Base-by-base conservation (phyloP, 805 yeast species). In the Barnettozyma sucrosica region DNA sequence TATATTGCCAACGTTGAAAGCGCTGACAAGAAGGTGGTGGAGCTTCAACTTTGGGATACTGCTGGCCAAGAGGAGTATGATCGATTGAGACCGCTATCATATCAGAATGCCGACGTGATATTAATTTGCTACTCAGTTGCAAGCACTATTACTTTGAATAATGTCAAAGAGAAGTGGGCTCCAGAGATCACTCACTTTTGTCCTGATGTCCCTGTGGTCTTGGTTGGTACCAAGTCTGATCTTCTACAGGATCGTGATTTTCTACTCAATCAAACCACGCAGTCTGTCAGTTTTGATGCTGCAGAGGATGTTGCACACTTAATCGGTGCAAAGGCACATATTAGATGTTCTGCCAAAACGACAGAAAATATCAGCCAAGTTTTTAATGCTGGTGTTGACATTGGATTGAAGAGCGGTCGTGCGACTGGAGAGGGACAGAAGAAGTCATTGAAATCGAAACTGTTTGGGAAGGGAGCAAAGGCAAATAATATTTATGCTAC, bases 41-140 rank as follows among this genome's bases (percentile, higher is more conserved):
- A 83, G 58, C 65, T 88, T 54, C 86, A 88, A 0, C 65, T 87
- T 26, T 87, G 95, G 95, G 96, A 88, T 62, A 86, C 95, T 1
- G 95, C 95, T 0, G 93, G 95, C 3, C 93, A 86, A 66, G 95
- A 87, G 65, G 93, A 85, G 63, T 86, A 85, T 60, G 90, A 83
- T 61, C 69, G 95, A 45, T 67, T 87, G 47, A 71, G 96, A 51
- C 93, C 95, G 2, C 69, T 89, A 42, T 75, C 85, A 38, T 88
- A 88, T 60, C 83, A 90, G 6, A 95, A 86, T 55, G 86, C 83
- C 3, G 86, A 88, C 62, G 68, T 89, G 2, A 65, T 89, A 16
- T 68, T 90, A 48, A 70, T 89, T 8, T 89, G 96, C 49, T 90
- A 86, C 63, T 70, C 92, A 2, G 72, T 88, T 25, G 83, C 82